Percentiles rank a stretch among this genome's conserved stretches.
Conservation (phyloP, 2,329 filamentous ascomycete species). For the Scedosporium apiospermum region DNA sequence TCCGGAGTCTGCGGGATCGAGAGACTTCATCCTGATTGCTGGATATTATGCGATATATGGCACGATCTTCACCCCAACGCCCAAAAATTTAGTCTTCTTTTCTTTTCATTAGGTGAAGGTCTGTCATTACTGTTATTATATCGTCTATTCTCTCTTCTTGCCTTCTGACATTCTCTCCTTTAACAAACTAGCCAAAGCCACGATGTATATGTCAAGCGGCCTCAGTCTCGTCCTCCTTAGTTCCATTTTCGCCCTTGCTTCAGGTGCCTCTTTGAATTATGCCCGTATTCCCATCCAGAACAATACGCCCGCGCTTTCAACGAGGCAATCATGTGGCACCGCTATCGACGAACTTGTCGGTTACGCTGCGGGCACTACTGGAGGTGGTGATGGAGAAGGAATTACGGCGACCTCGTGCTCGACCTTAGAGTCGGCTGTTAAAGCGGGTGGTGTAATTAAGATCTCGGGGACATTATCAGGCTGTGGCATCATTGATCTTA, state of each 20-base stretch:
- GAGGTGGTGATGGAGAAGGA: slow-evolving; percentile 32
- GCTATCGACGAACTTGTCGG: slow-evolving; percentile 12
- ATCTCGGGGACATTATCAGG: slow-evolving; percentile 34
- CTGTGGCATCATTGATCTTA: slow-evolving; percentile 32
- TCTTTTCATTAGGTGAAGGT: background rate
- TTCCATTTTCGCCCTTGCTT: background rate
- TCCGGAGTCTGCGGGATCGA: too few species aligned
- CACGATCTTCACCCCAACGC: background rate
- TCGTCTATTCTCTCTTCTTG: background rate
- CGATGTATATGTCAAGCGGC: background rate
- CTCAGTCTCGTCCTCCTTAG: background rate
- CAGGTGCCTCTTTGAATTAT: background rate
- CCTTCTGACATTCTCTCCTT: background rate
- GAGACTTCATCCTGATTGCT: too few species aligned
- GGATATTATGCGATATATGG: too few species aligned
- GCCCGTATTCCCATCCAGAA: background rate
- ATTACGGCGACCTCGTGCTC: slow-evolving; percentile 35
- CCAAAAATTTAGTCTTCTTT: background rate
- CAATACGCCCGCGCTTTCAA: background rate
- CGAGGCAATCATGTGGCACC: slow-evolving; percentile 3
- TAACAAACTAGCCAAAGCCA: background rate
- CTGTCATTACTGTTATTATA: background rate
- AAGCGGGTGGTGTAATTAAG: slow-evolving; percentile 31
- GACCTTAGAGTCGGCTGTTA: slow-evolving; percentile 26
- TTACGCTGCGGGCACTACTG: slow-evolving; percentile 29